phyloP scores from a whole-genome alignment of 768 basidiomycete genomes.

The Termitomyces sp. region DNA sequence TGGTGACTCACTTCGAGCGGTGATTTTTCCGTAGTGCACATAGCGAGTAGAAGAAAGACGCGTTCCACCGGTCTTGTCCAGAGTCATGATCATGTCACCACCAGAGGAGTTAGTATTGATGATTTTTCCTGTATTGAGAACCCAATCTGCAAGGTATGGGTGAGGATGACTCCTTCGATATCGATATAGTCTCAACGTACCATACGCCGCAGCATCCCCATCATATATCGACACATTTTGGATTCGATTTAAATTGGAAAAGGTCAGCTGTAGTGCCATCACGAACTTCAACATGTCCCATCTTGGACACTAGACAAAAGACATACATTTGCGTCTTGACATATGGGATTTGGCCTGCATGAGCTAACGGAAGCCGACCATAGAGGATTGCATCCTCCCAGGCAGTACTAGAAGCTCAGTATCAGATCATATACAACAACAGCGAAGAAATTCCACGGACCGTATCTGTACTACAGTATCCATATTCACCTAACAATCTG shows the following conservation, averaged over 20 bases:
- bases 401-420: constrained; percentile 55
- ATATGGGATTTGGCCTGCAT: constrained; percentile 72
- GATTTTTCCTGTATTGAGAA: constrained; percentile 64
- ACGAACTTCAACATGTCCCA: neutral
- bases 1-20: constrained; percentile 47
- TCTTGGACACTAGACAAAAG: neutral
- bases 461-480: constrained; percentile 47
- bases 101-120: constrained; percentile 60
- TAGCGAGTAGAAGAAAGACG: constrained; percentile 79
- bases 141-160: constrained; percentile 52
- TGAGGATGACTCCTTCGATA: neutral
- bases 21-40: constrained; percentile 78
- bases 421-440: constrained; percentile 4
- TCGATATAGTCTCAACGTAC: constrained; percentile 28
- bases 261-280: constrained; percentile 46
- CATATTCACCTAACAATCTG: constrained; percentile 43
- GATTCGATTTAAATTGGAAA: constrained; percentile 65
- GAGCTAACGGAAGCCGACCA: constrained; percentile 61
- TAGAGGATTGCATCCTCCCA: constrained; percentile 86
- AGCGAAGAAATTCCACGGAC: constrained; percentile 30
- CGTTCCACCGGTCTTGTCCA: constrained; percentile 73
- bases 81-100: constrained; percentile 64
- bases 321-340: constrained; percentile 55
- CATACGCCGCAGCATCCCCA: constrained; percentile 72
- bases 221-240: constrained; percentile 65